A percentile compares a stretch with the other conserved stretches of the same genome.
Evolutionary conservation across 1,284 basidiomycete genomes (phyloP).

Genomic region (Boletellus dicymbophilus): DNA sequence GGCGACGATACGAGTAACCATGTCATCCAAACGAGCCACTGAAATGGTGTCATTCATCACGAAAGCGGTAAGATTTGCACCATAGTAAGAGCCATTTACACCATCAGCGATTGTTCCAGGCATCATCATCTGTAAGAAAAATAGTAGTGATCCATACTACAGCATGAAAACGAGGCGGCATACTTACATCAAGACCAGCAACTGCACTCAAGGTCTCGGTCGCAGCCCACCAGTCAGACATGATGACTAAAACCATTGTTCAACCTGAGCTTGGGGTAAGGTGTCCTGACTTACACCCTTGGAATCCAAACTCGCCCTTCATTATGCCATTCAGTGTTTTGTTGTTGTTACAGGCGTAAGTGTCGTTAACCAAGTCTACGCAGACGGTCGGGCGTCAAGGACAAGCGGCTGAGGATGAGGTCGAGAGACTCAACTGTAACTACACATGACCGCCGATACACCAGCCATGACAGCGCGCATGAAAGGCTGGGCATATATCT

Average conservation of each 20-base stretch:
- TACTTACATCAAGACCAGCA: constrained; percentile 48
- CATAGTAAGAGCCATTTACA: constrained; percentile 42
- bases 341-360: constrained; percentile 56
- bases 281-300: constrained; percentile 46
- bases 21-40: constrained; percentile 57
- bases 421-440: constrained; percentile 52
- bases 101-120: constrained; percentile 42
- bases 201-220: constrained; percentile 36
- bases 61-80: constrained; percentile 45
- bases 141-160: not conserved
- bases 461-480: constrained; percentile 50
- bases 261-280: not conserved
- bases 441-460: constrained; percentile 74
- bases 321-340: constrained; percentile 55
- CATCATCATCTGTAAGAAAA: constrained; percentile 35
- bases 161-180: not conserved
- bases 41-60: constrained; percentile 36
- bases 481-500: constrained; percentile 63
- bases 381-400: constrained; percentile 13
- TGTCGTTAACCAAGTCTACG: constrained; percentile 44
- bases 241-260: constrained; percentile 16
- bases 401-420: not conserved
- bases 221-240: constrained; percentile 48
- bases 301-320: constrained; percentile 61
- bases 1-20: constrained; percentile 67